Conservation (phyloP, 441 rosid species). For the Daphne laureola region DNA sequence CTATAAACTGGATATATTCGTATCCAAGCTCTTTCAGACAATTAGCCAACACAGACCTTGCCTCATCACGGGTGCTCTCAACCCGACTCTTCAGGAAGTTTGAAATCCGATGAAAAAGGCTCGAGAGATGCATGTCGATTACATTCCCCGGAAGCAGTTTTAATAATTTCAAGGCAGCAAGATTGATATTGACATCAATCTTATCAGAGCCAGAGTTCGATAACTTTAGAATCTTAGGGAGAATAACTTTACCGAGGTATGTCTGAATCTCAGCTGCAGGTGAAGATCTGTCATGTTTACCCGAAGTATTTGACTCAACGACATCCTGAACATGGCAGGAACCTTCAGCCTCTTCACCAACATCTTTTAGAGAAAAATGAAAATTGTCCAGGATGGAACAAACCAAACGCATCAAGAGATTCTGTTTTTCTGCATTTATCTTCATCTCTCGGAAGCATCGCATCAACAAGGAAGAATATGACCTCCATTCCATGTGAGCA, state of each 20-base stretch:
- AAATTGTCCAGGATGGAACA: conserved; percentile 76
- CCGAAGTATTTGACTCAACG: conserved; percentile 12
- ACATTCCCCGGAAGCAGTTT: conserved; percentile 84
- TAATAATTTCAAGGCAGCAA: conserved; percentile 75
- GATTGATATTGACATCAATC: conserved; percentile 56
- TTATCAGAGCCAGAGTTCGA: conserved; percentile 59
- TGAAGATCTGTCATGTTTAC: conserved; percentile 16
- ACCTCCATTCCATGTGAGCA: conserved; percentile 69
- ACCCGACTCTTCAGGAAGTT: conserved; percentile 67
- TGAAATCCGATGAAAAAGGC: conserved; percentile 64
- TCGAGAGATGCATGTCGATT: conserved; percentile 75
- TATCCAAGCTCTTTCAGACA: conserved; percentile 92
- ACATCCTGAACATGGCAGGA: conserved; percentile 13
- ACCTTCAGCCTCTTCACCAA: conserved; percentile 27
- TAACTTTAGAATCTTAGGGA: conserved; percentile 68
- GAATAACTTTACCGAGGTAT: conserved; percentile 50
- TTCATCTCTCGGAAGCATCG: conserved; percentile 77
- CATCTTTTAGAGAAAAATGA: conserved; percentile 44
- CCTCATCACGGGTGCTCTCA: conserved; percentile 70
- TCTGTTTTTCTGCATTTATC: conserved; percentile 52
- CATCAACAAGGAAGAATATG: conserved; percentile 58
- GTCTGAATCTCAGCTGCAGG: conserved; percentile 37
- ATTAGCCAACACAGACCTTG: conserved; percentile 79
- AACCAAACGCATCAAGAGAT: conserved; percentile 58
- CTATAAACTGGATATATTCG: conserved; percentile 68